Conservation (phyloP, 2,329 filamentous ascomycete species). For the Hyphodiscus sp. region DNA sequence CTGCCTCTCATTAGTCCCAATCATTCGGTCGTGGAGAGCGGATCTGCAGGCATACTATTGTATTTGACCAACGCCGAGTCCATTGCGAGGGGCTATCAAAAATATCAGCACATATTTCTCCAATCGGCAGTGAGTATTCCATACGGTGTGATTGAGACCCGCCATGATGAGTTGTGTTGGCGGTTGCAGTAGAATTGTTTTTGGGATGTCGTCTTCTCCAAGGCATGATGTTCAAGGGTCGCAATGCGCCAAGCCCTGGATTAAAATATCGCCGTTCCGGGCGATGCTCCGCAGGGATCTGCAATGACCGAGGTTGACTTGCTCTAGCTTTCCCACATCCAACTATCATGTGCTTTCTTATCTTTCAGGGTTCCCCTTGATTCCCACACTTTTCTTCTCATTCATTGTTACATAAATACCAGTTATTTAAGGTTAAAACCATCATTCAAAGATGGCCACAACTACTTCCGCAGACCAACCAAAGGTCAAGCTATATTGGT, state of each 20-base stretch:
- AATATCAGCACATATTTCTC: constrained; percentile 9
- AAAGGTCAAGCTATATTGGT: constrained; percentile 53
- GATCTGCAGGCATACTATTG: constrained; percentile 37
- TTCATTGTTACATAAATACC: not conserved
- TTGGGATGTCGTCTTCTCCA: constrained; percentile 4
- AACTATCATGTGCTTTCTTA: not conserved
- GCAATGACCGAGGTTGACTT: not conserved
- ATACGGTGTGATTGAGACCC: constrained; percentile 40
- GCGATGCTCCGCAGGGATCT: not conserved
- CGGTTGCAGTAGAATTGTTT: constrained; percentile 12
- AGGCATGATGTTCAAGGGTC: constrained; percentile 10
- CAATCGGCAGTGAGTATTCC: constrained; percentile 8
- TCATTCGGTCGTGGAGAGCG: constrained; percentile 10
- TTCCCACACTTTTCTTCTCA: not conserved
- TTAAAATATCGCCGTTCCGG: not conserved
- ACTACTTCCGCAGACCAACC: constrained; percentile 25
- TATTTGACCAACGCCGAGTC: constrained; percentile 49
- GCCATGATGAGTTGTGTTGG: constrained; percentile 36
- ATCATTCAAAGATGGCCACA: constrained; percentile 1
- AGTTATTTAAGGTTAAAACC: not conserved
- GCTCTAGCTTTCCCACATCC: not conserved
- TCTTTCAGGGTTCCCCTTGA: not conserved
- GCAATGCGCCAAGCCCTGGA: not conserved
- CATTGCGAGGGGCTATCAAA: constrained; percentile 22
- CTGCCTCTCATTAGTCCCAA: constrained; percentile 38